These are phyloP conservation scores for Boletellus dicymbophilus DNA, from an alignment of 1,284 basidiomycete genomes.

Conservation along the genomic window DNA sequence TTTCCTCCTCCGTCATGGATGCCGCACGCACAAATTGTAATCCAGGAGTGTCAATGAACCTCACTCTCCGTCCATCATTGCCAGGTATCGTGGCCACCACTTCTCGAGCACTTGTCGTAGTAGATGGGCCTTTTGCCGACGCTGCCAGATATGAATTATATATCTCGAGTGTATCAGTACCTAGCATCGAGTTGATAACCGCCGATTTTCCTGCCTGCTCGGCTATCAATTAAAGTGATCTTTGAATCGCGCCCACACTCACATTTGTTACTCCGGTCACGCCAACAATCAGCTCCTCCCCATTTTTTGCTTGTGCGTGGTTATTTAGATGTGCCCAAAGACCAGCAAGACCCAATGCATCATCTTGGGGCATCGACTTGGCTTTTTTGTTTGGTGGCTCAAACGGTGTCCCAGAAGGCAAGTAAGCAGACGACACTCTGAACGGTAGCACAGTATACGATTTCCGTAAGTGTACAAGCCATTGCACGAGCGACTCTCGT, in stretches of 20 bases:
- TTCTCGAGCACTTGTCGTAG: constrained; percentile 69
- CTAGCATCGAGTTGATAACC: constrained; percentile 75
- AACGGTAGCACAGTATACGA: constrained; percentile 80
- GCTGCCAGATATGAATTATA: constrained; percentile 60
- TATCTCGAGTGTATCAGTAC: constrained; percentile 54
- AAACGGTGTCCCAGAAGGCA: constrained; percentile 42
- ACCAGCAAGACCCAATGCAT: constrained; percentile 59
- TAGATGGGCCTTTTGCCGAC: constrained; percentile 60
- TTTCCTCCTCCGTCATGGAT: constrained; percentile 38
- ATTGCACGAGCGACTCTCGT: constrained; percentile 75
- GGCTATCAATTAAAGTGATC: constrained; percentile 10
- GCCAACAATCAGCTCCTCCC: constrained; percentile 58
- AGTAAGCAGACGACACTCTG: constrained; percentile 72
- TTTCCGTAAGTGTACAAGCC: constrained; percentile 71
- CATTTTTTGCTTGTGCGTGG: constrained; percentile 48
- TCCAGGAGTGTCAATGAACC: constrained; percentile 87
- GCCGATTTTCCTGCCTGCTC: constrained; percentile 78
- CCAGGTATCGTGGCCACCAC: constrained; percentile 46
- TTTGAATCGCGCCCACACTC: constrained; percentile 27
- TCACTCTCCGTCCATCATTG: constrained; percentile 45
- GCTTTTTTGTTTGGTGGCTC: constrained; percentile 31
- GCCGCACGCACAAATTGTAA: constrained; percentile 58
- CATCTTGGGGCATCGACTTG: constrained; percentile 45
- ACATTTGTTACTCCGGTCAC: constrained; percentile 80
- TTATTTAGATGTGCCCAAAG: constrained; percentile 47